Evolutionary conservation across 257 asterid genomes (phyloP), one percentile per base, ranked within the genome.

Genomic region (Fraxinus cuspidata): DNA sequence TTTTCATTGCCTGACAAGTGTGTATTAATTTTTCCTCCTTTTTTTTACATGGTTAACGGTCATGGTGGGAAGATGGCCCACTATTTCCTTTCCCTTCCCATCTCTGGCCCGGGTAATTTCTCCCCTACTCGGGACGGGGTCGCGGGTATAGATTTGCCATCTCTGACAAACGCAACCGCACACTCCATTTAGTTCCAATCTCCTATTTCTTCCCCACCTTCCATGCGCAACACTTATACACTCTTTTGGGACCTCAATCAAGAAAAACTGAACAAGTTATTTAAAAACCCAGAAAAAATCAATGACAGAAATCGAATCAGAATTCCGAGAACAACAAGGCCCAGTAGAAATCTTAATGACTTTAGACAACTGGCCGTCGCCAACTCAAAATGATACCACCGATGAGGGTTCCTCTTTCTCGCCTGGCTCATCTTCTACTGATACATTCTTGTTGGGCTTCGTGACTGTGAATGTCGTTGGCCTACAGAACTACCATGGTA

Each of bases 401-500:
- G 82, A 28, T 12, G 75, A 29, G 49, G 44, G 15, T 67, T 35
- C 80, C 1, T 56, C 81, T 1, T 64, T 73, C 11, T 64, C 73
- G 11, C 60, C 75, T 2, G 6, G 34, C 1, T 23, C 37, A 2
- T 19, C 68, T 3, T 65, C 78, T 56, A 11, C 67, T 5, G 92
- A 87, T 23, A 68, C 84, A 31, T 84, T 64, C 51, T 67, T 88
- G 88, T 88, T 92, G 70, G 98, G 98, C 15, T 93, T 91, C 74
- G 76, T 93, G 72, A 85, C 87, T 53, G 93, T 84, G 3, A 85
- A 89, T 67, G 86, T 89, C 28, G 97, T 90, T 73, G 96, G 96
- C 49, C 82, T 91, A 0, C 92, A 88, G 44, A 69, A 88, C 53
- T 91, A 93, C 82, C 66, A 68, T 11, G 96, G 95, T 0, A 85